These are phyloP conservation scores for Penicillium sp. DNA, from an alignment of 2,329 filamentous ascomycete species.

Conservation along the genomic window DNA sequence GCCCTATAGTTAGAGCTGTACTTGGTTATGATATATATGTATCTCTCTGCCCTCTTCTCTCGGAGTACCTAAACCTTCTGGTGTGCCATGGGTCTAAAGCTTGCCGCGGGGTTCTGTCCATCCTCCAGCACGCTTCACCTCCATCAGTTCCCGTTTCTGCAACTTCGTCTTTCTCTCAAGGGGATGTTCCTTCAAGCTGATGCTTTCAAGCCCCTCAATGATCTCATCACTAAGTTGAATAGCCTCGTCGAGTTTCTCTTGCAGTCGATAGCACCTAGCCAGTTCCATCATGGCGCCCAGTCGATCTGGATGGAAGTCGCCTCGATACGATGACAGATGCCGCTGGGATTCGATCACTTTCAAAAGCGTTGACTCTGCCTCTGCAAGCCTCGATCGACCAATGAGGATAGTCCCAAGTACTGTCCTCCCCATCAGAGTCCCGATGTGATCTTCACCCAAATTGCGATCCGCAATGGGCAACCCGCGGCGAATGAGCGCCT, in stretches of 20 bases:
- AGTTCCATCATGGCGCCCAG: slow-evolving; percentile 7
- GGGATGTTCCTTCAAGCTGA: slow-evolving; percentile 7
- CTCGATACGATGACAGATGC: slow-evolving; percentile 1
- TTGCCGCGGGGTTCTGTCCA: too few relatives aligned
- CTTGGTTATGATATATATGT: too few relatives aligned
- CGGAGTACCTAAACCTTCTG: too few relatives aligned
- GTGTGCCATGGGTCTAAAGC: too few relatives aligned
- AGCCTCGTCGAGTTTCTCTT: slow-evolving; percentile 6
- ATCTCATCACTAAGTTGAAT: slow-evolving; percentile 6
- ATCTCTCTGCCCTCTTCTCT: too few relatives aligned
- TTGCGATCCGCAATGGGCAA: slow-evolving; percentile 2
- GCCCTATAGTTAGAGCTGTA: too few relatives aligned
- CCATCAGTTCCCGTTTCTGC: not conserved
- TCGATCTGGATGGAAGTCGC: slow-evolving; percentile 8
- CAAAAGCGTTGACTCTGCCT: slow-evolving; percentile 9
- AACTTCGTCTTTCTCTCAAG: slow-evolving; percentile 7
- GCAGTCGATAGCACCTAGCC: slow-evolving; percentile 5
- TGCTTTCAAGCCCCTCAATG: slow-evolving; percentile 6
- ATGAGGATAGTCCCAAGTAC: slow-evolving; percentile 2
- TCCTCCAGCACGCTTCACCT: too few relatives aligned
- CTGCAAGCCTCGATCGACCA: slow-evolving; percentile 2
- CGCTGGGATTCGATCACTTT: slow-evolving; percentile 5
- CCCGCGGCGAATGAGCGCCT: slow-evolving; percentile 1
- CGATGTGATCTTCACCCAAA: slow-evolving; percentile 3
- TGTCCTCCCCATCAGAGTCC: slow-evolving; percentile 3